A percentile compares a stretch with the other conserved stretches of the same genome.
These are phyloP conservation scores for Clavaria fumosa DNA, from an alignment of 768 basidiomycete genomes.

Conservation along the genomic window DNA sequence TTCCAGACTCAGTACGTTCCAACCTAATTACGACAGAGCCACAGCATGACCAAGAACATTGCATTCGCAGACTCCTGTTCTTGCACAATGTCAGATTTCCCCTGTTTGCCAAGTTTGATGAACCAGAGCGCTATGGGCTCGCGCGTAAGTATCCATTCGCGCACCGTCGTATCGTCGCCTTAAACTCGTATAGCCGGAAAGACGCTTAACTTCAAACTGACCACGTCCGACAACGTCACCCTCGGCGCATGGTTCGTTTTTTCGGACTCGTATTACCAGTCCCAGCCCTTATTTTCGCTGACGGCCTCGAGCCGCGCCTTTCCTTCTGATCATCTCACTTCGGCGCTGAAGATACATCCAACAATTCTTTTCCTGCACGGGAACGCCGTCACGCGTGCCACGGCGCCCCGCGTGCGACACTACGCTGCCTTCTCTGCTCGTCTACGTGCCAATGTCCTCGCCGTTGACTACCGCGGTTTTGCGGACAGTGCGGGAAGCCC, in stretches of 20 bases:
- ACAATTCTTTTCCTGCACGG: slow-evolving; percentile 92
- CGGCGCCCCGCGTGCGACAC: slow-evolving; percentile 45
- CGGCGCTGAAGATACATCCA: slow-evolving; percentile 42
- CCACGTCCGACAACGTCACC: slow-evolving; percentile 60
- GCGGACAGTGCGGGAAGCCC: slow-evolving; percentile 75
- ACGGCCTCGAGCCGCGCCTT: too few relatives aligned
- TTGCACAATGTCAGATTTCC: slow-evolving; percentile 55
- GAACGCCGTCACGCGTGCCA: slow-evolving; percentile 70
- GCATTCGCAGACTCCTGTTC: slow-evolving; percentile 19
- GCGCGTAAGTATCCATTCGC: slow-evolving; percentile 39
- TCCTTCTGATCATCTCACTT: slow-evolving; percentile 34
- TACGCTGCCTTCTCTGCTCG: slow-evolving; percentile 54
- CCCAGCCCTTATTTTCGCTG: slow-evolving; percentile 24
- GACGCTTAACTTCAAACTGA: slow-evolving; percentile 53
- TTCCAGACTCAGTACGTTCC: slow-evolving; percentile 46
- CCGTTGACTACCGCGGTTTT: slow-evolving; percentile 86
- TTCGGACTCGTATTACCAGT: slow-evolving; percentile 47
- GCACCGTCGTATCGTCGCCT: neutral
- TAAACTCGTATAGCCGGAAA: slow-evolving; percentile 45
- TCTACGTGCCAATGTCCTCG: slow-evolving; percentile 59
- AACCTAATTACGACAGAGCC: neutral
- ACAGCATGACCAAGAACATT: neutral
- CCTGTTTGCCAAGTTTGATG: slow-evolving; percentile 41
- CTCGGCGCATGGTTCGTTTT: slow-evolving; percentile 82
- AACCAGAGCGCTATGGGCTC: slow-evolving; percentile 67